Conservation (phyloP, 1,284 basidiomycete species). For the Anthracocystis setariae region DNA sequence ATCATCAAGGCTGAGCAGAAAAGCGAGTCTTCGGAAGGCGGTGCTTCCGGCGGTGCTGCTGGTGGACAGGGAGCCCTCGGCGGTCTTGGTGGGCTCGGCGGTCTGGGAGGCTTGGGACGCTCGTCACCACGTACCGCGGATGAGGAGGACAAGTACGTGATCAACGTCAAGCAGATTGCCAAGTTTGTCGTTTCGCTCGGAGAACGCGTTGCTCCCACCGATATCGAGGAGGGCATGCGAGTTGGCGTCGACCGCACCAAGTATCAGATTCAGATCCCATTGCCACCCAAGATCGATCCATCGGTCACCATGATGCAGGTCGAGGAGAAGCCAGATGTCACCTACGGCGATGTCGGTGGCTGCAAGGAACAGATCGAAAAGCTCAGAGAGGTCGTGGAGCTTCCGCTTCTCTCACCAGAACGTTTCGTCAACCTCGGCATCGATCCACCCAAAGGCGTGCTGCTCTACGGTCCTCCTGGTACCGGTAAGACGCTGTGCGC, state of each 20-base stretch:
- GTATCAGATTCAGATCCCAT: conserved; percentile 99
- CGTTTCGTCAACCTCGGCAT: conserved; percentile 98
- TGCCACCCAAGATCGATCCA: conserved; percentile 99
- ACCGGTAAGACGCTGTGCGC: conserved; percentile 99
- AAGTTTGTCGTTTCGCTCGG: conserved; percentile 99
- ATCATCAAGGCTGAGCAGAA: conserved; percentile 79
- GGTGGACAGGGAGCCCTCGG: conserved; percentile 39
- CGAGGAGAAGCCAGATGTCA: conserved; percentile 98
- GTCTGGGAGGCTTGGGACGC: conserved; percentile 43
- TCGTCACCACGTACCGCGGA: conserved; percentile 78
- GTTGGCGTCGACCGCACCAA: conserved; percentile 94
- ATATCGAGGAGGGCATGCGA: conserved; percentile 99
- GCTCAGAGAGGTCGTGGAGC: conserved; percentile 96
- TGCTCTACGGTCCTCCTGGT: conserved; percentile 93
- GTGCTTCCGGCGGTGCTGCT: conserved; percentile 27
- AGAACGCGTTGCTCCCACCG: conserved; percentile 94
- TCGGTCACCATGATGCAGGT: conserved; percentile 99
- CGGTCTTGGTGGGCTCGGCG: conserved; percentile 55
- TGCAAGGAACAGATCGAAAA: conserved; percentile 99
- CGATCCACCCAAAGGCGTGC: conserved; percentile 97
- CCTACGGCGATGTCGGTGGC: conserved; percentile 96
- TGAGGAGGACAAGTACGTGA: conserved; percentile 95
- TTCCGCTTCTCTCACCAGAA: conserved; percentile 88
- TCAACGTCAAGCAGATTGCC: conserved; percentile 99
- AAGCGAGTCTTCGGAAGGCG: conserved; percentile 29